Base-by-base conservation (phyloP, 2,329 filamentous ascomycete species). In the Plectosphaerella cucumerina region DNA sequence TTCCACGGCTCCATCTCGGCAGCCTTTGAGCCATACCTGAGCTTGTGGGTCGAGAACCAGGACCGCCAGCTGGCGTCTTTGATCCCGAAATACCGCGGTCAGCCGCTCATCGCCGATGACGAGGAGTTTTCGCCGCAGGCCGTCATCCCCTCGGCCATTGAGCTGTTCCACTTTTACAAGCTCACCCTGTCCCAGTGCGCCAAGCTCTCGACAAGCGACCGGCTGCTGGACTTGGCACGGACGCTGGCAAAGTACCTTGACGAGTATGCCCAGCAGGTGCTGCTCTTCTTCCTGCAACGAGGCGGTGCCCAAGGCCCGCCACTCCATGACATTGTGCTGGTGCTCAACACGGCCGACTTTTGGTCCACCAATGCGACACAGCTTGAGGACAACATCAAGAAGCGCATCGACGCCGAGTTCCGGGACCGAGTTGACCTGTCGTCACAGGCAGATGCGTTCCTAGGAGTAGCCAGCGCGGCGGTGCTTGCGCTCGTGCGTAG, bases 81-180 rank as follows among this genome's bases (percentile, higher is more conserved):
- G 70, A 89, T 99, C 56, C 91, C 91, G 0, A 90, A 85, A 65
- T 97, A 97, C 69, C 89, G 88, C 57, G 82, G 80, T 53, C 90
- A 96, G 59, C 87, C 90, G 0, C 77, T 96, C 3, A 79, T 91
- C 39, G 84, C 89, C 3, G 74, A 81, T 0, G 94, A 97, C 58
- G 94, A 99, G 60, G 94, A 99, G 50, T 97, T 97, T 67, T 89
- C 90, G 41, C 78, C 89, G 0, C 90, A 96, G 65, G 85, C 90
- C 43, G 93, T 99, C 51, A 93, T 97, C 52, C 79, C 87, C 2
- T 97, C 94, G 0, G 96, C 94, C 4, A 97, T 96, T 44, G 94
- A 99, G 65, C 81, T 99, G 1, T 99, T 99, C 70, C 90, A 96
- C 62, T 96, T 97, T 65, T 99, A 99, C 71, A 90, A 96, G 54